Base-by-base conservation (phyloP, 352 stramenopile genomes). In the Aphanomyces stellatus region DNA sequence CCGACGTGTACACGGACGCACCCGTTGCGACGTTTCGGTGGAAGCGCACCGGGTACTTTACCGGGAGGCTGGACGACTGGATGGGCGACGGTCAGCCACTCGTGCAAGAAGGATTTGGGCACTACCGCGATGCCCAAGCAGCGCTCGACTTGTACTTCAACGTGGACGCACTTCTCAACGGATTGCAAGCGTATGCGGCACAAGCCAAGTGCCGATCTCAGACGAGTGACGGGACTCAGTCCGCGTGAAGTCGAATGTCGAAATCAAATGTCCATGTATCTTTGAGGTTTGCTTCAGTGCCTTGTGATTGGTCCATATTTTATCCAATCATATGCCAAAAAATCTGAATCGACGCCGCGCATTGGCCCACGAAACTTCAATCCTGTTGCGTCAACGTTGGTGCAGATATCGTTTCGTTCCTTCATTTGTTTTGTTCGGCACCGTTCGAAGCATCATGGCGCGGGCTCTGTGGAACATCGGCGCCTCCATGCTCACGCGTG, bases 391-490 rank as follows among this genome's bases (percentile, higher is more conserved):
- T 43, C 37, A 43, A n/a, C n/a, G n/a, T n/a, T n/a, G n/a, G n/a
- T n/a, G n/a, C n/a, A n/a, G n/a, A n/a, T n/a, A n/a, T n/a, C n/a
- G n/a, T n/a, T n/a, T n/a, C n/a, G n/a, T n/a, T n/a, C n/a, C n/a
- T n/a, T n/a, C n/a, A n/a, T n/a, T n/a, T n/a, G n/a, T 46, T 19
- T 46, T 46, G 37, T n/a, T 46, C n/a, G 37, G 37, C 13, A 11
- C 13, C 37, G 37, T 46, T 46, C 2, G n/a, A 46, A n/a, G n/a
- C n/a, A 43, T 43, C 46, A 53, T 53, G 46, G 46, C 46, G 25
- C 46, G 46, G 19, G 46, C 46, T 8, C 8, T 19, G 19, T 65
- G 59, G 59, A 65, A 65, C 40, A 65, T 65, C 27, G 41, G 11
- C 6, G 17, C 25, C 13, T 33, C 24, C 5, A 27, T 65, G 7